Evolutionary conservation across 805 yeast genomes (phyloP).

Genomic region (Candida xyloterini): DNA sequence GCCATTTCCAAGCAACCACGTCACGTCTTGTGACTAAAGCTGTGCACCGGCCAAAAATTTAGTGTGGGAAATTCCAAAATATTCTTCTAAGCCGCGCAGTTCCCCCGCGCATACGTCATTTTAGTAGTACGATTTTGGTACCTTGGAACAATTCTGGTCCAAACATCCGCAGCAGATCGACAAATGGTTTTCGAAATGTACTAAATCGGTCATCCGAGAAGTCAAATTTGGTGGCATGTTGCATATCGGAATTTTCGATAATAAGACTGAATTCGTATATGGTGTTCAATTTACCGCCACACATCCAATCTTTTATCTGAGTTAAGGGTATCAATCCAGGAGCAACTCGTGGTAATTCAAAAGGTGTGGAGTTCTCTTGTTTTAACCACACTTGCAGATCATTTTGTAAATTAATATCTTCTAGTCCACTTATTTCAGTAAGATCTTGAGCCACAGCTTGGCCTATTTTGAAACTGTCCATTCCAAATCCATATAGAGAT

Average conservation of each 20-base stretch:
- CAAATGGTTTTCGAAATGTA: constrained; percentile 26
- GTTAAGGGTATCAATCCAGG: constrained; percentile 51
- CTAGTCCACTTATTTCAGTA: constrained; percentile 7
- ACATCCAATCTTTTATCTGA: constrained; percentile 40
- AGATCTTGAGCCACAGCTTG: constrained; percentile 5
- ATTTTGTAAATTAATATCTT: constrained; percentile 13
- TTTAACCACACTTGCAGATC: constrained; percentile 18
- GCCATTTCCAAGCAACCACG: constrained; percentile 5
- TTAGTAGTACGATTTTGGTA: constrained; percentile 25
- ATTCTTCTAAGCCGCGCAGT: constrained; percentile 8
- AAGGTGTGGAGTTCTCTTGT: constrained; percentile 15
- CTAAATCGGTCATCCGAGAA: constrained; percentile 12
- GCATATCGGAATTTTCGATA: constrained; percentile 1
- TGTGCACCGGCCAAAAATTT: constrained; percentile 3
- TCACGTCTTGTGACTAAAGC: constrained; percentile 3
- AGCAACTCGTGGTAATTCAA: constrained; percentile 37
- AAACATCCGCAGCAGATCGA: constrained; percentile 43
- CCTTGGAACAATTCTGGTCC: constrained; percentile 36
- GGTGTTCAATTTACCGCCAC: constrained; percentile 24
- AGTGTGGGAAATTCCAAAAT: constrained; percentile 3
- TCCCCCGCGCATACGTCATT: constrained; percentile 10
- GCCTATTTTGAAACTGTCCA: constrained; percentile 26
- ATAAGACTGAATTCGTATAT: constrained; percentile 8
- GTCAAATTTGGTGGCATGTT: constrained; percentile 1
- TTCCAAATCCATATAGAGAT: constrained; percentile 36